Base-by-base conservation (phyloP, 495 filamentous ascomycete genomes). In the Lophiostoma macrostomum region DNA sequence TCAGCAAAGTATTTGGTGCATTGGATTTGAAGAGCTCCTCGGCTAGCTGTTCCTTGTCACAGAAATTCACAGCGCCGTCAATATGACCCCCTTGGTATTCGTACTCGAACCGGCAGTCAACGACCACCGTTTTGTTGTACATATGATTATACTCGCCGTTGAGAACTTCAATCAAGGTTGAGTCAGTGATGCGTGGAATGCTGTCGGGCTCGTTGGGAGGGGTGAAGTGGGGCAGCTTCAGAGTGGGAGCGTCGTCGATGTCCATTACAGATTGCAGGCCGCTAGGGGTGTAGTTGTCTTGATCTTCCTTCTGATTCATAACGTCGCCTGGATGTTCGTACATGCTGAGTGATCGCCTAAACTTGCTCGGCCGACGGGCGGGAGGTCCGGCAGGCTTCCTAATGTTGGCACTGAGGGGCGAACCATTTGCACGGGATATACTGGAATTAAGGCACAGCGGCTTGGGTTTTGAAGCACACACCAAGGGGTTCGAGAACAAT, bases 91-190 rank as follows among this genome's bases (percentile, higher is more conserved):
- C 94, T 25, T 95, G 84, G 68, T 91, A 99, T 71, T 99, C 94
- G 68, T 97, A 99, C 70, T 97, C 94, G 67, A 99, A 99, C 10
- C 93, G 87, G 66, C 94, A 99, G 64, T 99, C 94, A 44, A 99
- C 82, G 58, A 99, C 74, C 67, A 93, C 77, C 56, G 85, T 82
- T 53, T 88, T 78, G 43, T 87, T 82, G 63, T 84, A 97, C 1
- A 78, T 61, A 13, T 81, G 75, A 50, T 81, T 80, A 67, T 83
- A 96, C 60, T 87, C 86, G 30, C 88, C 88, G 69, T 95, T 86
- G 39, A 97, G 74, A n/a, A 99, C 78, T 11, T 87, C 79, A 41
- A 94, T 72, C 65, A 97, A 77, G 14, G 88, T 95, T 20, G 76
- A 71, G 56, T 84, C 81, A 20, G 83, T 80, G 66, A 99, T 96